A percentile compares a stretch with the other conserved stretches of the same genome.
Conservation (phyloP, 306 rosid genomes). For the Glycine latifolia region DNA sequence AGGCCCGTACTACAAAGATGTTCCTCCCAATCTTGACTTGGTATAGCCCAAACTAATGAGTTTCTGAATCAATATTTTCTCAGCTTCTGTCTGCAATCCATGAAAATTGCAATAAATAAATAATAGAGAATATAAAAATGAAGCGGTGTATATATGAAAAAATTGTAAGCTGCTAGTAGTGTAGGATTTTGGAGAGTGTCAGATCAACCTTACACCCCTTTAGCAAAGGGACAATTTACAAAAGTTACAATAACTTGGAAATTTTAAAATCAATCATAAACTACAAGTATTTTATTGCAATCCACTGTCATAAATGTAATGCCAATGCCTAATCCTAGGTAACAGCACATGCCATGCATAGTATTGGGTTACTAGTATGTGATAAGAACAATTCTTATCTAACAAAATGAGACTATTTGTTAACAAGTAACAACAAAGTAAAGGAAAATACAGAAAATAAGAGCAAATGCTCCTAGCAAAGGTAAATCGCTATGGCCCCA, state of each 20-base stretch:
- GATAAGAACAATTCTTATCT: too few species aligned
- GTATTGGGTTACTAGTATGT: too few species aligned
- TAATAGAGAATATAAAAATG: not conserved
- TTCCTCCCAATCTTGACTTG: constrained; percentile 57
- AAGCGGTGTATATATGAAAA: not conserved
- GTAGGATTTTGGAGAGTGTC: not conserved
- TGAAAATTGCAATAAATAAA: constrained; percentile 22
- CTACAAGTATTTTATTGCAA: too few species aligned
- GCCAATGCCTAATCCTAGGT: too few species aligned
- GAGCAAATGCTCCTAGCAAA: not conserved
- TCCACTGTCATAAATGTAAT: too few species aligned
- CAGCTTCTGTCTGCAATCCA: constrained; percentile 78
- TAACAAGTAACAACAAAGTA: too few species aligned
- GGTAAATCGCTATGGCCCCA: not conserved
- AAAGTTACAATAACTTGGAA: too few species aligned
- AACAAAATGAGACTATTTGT: too few species aligned
- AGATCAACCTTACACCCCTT: constrained; percentile 5
- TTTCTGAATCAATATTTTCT: constrained; percentile 79
- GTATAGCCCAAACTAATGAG: constrained; percentile 72
- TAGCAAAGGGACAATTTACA: too few species aligned
- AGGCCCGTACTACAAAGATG: constrained; percentile 45
- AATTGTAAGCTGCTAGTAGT: not conserved
- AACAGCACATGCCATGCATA: too few species aligned
- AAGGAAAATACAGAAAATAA: too few species aligned
- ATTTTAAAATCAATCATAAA: too few species aligned